A percentile compares a stretch with the other conserved stretches of the same genome.
phyloP scores from a whole-genome alignment of 1,284 basidiomycete genomes.

The Irpex sp. region DNA sequence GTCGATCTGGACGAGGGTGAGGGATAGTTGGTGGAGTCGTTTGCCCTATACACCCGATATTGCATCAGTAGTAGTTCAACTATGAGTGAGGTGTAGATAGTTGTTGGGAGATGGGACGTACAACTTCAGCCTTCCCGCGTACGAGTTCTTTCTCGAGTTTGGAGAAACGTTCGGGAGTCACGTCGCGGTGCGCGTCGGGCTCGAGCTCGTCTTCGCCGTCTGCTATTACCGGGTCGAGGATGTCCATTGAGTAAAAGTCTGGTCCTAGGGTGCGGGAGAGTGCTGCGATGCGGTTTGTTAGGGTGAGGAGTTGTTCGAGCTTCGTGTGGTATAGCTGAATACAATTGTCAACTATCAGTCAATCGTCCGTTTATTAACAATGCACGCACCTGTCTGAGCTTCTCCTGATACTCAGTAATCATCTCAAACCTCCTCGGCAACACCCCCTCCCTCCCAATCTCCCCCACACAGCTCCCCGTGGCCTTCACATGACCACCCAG shows the following conservation, averaged over 20 bases:
- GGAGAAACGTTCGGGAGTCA: constrained; percentile 73
- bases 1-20: constrained; percentile 67
- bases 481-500: constrained; percentile 70
- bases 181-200: constrained; percentile 51
- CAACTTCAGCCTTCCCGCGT: constrained; percentile 76
- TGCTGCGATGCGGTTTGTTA: constrained; percentile 57
- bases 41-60: constrained; percentile 53
- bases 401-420: constrained; percentile 66
- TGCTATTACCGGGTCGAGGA: constrained; percentile 45
- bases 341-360: not conserved
- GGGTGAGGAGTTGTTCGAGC: constrained; percentile 66
- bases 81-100: no score
- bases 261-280: constrained; percentile 59
- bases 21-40: constrained; percentile 60
- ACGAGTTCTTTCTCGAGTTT: constrained; percentile 78
- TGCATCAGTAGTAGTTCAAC: no score
- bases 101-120: no score
- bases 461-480: constrained; percentile 53
- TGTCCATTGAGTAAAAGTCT: constrained; percentile 56
- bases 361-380: not conserved
- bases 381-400: constrained; percentile 62
- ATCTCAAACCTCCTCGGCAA: constrained; percentile 67
- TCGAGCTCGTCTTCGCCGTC: constrained; percentile 39
- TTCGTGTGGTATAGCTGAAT: constrained; percentile 72
- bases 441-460: constrained; percentile 55